These are phyloP conservation scores for Coniophora puteana DNA, from an alignment of 1,284 basidiomycete genomes.

Conservation along the genomic window DNA sequence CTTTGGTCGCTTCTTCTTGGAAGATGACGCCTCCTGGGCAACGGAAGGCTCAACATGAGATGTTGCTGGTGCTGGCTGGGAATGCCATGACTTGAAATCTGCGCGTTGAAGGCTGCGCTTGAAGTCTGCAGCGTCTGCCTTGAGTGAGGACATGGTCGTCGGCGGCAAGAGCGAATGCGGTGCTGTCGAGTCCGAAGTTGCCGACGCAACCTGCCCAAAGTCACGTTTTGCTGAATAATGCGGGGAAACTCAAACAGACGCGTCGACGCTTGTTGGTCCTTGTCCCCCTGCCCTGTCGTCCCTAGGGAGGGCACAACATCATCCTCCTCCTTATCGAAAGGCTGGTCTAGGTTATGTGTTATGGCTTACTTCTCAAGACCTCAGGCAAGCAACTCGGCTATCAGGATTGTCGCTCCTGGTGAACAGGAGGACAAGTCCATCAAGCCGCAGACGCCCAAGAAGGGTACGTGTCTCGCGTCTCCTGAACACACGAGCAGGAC, in stretches of 20 bases:
- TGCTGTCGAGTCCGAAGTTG: no score
- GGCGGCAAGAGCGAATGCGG: no score
- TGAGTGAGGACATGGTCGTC: slow-evolving; percentile 55
- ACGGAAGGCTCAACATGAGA: slow-evolving; percentile 11
- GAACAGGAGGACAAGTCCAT: slow-evolving; percentile 30
- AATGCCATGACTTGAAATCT: slow-evolving; percentile 72
- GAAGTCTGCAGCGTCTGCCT: slow-evolving; percentile 64
- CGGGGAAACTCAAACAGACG: no score
- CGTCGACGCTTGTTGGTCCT: no score
- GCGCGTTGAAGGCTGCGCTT: slow-evolving; percentile 58
- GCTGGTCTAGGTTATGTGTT: no score
- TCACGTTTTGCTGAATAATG: no score
- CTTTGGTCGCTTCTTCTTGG: slow-evolving; percentile 67
- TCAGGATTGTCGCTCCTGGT: slow-evolving; percentile 54
- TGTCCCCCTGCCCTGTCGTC: no score
- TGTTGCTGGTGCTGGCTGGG: slow-evolving; percentile 41
- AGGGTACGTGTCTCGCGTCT: slow-evolving; percentile 31
- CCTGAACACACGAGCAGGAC: slow-evolving; percentile 4
- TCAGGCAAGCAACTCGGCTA: slow-evolving; percentile 44
- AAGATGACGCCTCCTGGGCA: slow-evolving; percentile 25
- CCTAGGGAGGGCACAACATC: no score
- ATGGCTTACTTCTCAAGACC: slow-evolving; percentile 44
- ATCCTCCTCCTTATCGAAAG: no score
- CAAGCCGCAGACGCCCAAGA: slow-evolving; percentile 35
- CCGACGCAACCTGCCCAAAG: no score